A percentile compares a stretch with the other conserved stretches of the same genome.
Evolutionary conservation across 2,329 filamentous ascomycete species (phyloP).

Genomic region (Diaporthe sp.): DNA sequence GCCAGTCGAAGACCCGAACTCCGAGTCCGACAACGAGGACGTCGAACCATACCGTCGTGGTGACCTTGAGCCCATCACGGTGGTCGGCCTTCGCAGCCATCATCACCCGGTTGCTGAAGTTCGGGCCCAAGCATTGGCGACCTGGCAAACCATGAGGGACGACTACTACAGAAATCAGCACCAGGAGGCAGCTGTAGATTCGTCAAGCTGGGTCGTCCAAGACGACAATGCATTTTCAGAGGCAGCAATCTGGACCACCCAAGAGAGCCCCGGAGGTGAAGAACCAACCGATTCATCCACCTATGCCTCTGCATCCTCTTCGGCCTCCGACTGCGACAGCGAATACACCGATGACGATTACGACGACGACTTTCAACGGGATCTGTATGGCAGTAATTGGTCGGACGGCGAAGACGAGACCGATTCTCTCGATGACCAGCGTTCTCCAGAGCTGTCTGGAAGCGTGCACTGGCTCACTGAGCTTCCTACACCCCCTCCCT

Average conservation of each 20-base stretch:
- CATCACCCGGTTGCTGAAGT: conserved; percentile 6
- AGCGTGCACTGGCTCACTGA: not conserved
- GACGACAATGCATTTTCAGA: conserved; percentile 4
- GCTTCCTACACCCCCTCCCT: not conserved
- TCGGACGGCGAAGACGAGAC: not conserved
- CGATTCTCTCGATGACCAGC: not conserved
- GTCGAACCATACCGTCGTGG: not conserved
- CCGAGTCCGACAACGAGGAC: not conserved
- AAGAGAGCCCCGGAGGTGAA: not conserved
- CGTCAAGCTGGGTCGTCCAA: conserved; percentile 5
- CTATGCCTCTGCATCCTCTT: not conserved
- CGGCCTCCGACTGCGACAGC: not conserved
- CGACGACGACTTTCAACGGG: not conserved
- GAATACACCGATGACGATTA: not conserved
- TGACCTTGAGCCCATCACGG: conserved; percentile 3
- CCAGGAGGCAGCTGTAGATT: not conserved
- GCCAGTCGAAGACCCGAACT: not conserved
- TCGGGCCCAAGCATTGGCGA: not conserved
- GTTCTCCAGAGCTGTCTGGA: not conserved
- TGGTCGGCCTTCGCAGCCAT: conserved; percentile 19
- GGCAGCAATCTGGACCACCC: not conserved
- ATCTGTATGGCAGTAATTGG: not conserved
- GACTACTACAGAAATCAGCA: not conserved
- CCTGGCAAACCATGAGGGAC: not conserved
- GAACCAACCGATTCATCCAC: not conserved